These are phyloP conservation scores for Penicillium sclerotigenum DNA, from an alignment of 2,329 filamentous ascomycete genomes.

Conservation along the genomic window DNA sequence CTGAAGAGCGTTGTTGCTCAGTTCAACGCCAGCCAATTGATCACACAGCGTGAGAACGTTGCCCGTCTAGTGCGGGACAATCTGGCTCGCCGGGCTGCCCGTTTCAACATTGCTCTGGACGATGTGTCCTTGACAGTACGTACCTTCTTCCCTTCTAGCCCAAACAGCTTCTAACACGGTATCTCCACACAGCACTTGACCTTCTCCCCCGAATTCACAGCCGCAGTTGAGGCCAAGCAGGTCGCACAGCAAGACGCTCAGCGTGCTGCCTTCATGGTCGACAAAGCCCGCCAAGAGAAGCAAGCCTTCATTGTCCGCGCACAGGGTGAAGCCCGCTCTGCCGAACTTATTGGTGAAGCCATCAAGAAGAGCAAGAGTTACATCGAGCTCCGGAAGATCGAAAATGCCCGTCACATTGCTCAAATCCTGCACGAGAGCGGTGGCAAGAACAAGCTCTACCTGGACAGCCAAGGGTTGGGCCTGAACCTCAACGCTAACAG, in stretches of 20 bases:
- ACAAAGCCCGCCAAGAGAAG: constrained; percentile 99
- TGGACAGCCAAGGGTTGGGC: constrained; percentile 86
- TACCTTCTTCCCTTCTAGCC: not conserved
- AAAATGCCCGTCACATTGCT: constrained; percentile 92
- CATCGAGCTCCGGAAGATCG: constrained; percentile 94
- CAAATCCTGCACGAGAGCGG: constrained; percentile 78
- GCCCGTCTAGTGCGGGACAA: constrained; percentile 89
- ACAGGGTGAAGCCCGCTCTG: constrained; percentile 97
- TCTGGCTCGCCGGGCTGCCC: constrained; percentile 80
- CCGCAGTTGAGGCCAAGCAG: constrained; percentile 67
- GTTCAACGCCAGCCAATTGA: constrained; percentile 97
- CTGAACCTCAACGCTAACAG: constrained; percentile 66
- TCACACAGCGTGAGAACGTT: constrained; percentile 98
- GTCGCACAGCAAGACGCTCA: constrained; percentile 87
- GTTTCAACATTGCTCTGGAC: constrained; percentile 96
- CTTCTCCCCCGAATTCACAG: constrained; percentile 68
- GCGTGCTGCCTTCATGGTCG: constrained; percentile 92
- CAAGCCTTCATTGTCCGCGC: constrained; percentile 97
- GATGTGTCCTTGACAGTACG: constrained; percentile 93
- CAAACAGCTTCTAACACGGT: constrained; percentile 6
- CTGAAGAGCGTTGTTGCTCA: constrained; percentile 98
- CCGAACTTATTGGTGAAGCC: constrained; percentile 95
- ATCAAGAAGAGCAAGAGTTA: constrained; percentile 99
- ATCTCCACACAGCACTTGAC: constrained; percentile 55
- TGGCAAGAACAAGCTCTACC: constrained; percentile 87